phyloP scores from a whole-genome alignment of 140 eudicot genomes.

The Senecio squalidus region DNA sequence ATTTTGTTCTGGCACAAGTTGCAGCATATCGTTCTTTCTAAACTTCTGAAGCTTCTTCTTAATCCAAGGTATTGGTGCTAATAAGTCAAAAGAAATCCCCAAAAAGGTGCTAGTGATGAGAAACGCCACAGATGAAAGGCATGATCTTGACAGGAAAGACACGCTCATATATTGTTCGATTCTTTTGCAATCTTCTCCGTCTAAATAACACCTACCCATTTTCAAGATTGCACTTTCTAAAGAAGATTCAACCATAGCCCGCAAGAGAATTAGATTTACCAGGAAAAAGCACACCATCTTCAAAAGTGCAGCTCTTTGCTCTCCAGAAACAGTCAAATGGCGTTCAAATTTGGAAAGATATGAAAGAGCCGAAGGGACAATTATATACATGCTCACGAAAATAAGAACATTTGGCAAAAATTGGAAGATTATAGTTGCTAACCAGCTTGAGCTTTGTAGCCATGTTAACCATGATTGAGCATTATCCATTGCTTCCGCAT shows the following conservation, averaged over 20 bases:
- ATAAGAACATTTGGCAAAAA: slow-evolving; percentile 94
- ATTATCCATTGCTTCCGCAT: slow-evolving; percentile 92
- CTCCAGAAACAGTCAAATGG: slow-evolving; percentile 90
- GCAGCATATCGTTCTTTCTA: slow-evolving; percentile 88
- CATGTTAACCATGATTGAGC: slow-evolving; percentile 90
- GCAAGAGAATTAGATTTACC: slow-evolving; percentile 79
- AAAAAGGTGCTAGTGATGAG: slow-evolving; percentile 81
- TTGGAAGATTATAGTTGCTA: slow-evolving; percentile 76
- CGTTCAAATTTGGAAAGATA: slow-evolving; percentile 87
- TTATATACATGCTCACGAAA: slow-evolving; percentile 90
- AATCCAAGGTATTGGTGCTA: slow-evolving; percentile 97
- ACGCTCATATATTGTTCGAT: slow-evolving; percentile 88
- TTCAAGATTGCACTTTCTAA: slow-evolving; percentile 67
- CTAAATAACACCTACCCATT: slow-evolving; percentile 95
- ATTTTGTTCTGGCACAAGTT: slow-evolving; percentile 80
- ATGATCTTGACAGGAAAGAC: slow-evolving; percentile 82
- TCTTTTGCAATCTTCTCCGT: slow-evolving; percentile 96
- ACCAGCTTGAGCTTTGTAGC: slow-evolving; percentile 97
- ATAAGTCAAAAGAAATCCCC: slow-evolving; percentile 85
- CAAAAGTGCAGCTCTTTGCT: slow-evolving; percentile 91
- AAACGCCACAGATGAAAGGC: slow-evolving; percentile 90
- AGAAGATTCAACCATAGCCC: slow-evolving; percentile 90
- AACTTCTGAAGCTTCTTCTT: slow-evolving; percentile 73
- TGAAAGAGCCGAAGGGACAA: slow-evolving; percentile 83
- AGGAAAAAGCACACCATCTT: slow-evolving; percentile 96